Evolutionary conservation across 208 protist genomes (phyloP), one percentile per base, ranked within the genome.

Genomic region (Blastocrithidia nonstop): DNA sequence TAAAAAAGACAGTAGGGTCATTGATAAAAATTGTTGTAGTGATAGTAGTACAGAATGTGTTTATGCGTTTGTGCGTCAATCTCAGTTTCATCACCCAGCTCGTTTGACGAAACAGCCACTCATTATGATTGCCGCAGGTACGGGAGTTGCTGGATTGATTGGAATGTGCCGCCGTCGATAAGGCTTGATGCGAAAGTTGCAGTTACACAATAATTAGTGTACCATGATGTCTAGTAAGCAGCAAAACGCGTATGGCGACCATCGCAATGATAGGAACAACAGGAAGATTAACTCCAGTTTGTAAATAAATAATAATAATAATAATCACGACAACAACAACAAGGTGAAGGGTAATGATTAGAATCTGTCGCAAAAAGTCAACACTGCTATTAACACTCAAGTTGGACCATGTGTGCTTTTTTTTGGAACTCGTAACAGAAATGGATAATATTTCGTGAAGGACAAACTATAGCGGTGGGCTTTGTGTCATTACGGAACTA

Each of bases 81-180:
- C 77, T 17, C 75, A 53, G 29, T 96, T 97, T 55, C 72, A 93
- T 49, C 55, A 88, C 17, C 85, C 89, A 23, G 50, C 55, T 19
- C 58, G 56, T 17, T 48, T 72, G 20, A 48, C 53, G 17, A 37
- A 58, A 27, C 64, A 54, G 3, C 83, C 87, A 6, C 36, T 96
- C 4, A 50, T 95, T 13, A 88, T 96, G 79, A 89, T 97, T 48
- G 90, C 86, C 13, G 81, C 90, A 0, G 93, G 93, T 35, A 97
- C 90, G 4, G 93, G 93, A 20, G 64, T 93, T 6, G 79, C 80
- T 0, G 66, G 82, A 13, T 69, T 93, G 53, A 50, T 89, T 9
- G 75, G 74, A 1, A 66, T 94, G 13, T 74, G 69, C 48, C 68
- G 89, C 60, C 70, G 76, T 27, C 67, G 76, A 6, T 67, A 79